Conservation (phyloP, 2,329 filamentous ascomycete genomes). For the Davidsoniella virescens region DNA sequence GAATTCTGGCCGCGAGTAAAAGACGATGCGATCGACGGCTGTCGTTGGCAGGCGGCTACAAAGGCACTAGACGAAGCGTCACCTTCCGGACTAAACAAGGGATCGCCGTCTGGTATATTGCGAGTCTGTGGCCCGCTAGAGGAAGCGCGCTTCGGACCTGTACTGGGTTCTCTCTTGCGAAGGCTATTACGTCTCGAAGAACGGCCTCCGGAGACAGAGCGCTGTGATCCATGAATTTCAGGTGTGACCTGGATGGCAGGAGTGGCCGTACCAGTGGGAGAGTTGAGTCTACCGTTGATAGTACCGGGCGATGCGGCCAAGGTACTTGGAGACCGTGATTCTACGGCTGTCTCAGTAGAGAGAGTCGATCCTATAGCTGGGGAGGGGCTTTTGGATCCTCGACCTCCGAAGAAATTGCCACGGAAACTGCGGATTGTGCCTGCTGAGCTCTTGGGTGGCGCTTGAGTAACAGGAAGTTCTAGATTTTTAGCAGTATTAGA, state of each 20-base stretch:
- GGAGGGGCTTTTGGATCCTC: constrained; percentile 5
- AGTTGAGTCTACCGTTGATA: constrained; percentile 26
- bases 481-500: constrained; percentile 4
- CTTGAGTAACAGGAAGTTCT: constrained; percentile 2
- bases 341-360: neutral
- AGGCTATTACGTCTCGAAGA: constrained; percentile 13
- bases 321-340: constrained; percentile 5
- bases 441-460: constrained; percentile 46
- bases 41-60: constrained; percentile 25
- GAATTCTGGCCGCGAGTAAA: constrained; percentile 28
- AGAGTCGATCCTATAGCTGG: constrained; percentile 6
- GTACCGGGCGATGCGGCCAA: constrained; percentile 30
- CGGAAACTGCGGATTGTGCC: constrained; percentile 54
- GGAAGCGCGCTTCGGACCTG: constrained; percentile 27
- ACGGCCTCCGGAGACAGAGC: constrained; percentile 5
- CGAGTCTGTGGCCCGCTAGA: constrained; percentile 28
- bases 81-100: constrained; percentile 32
- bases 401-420: constrained; percentile 61
- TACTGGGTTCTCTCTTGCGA: constrained; percentile 17
- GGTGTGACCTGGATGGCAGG: constrained; percentile 10
- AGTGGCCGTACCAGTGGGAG: constrained; percentile 20
- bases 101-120: constrained; percentile 33
- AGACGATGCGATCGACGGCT: constrained; percentile 25
- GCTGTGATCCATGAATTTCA: neutral
- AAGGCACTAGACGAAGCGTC: constrained; percentile 30